Percentiles rank a stretch among this genome's conserved stretches.
phyloP scores from a whole-genome alignment of 176 grass and related monocot species.

The Bromus sterilis region DNA sequence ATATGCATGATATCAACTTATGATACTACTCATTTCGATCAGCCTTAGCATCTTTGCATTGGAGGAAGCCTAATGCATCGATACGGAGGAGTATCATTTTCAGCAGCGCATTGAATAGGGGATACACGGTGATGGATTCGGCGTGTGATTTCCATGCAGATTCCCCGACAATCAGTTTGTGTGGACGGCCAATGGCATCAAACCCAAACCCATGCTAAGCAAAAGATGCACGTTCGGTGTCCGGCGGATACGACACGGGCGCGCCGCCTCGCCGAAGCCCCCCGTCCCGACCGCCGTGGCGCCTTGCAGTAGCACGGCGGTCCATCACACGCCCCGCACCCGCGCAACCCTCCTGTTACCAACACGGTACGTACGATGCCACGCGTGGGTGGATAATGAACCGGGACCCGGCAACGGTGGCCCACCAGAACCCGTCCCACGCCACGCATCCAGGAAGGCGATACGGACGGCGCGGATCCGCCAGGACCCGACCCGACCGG shows the following conservation, averaged over 20 bases:
- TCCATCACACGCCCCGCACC: not conserved
- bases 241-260: not conserved
- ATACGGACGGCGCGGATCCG: slow-evolving; percentile 32
- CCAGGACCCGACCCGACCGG: not conserved
- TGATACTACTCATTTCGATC: too few species aligned
- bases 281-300: not conserved
- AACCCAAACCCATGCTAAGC: too few species aligned
- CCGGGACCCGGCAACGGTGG: not conserved
- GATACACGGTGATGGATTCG: too few species aligned
- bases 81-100: too few species aligned
- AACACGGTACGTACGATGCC: not conserved
- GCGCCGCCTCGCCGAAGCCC: not conserved
- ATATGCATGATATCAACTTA: too few species aligned
- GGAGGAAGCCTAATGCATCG: too few species aligned
- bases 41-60: too few species aligned
- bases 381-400: not conserved
- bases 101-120: too few species aligned
- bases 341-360: not conserved
- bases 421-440: not conserved
- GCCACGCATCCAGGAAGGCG: slow-evolving; percentile 17
- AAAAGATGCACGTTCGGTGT: not conserved
- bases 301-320: not conserved
- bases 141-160: too few species aligned
- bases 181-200: too few species aligned
- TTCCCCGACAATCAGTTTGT: too few species aligned